A percentile compares a stretch with the other conserved stretches of the same genome.
phyloP scores from a whole-genome alignment of 1,284 basidiomycete species.

The Mycena sp. region DNA sequence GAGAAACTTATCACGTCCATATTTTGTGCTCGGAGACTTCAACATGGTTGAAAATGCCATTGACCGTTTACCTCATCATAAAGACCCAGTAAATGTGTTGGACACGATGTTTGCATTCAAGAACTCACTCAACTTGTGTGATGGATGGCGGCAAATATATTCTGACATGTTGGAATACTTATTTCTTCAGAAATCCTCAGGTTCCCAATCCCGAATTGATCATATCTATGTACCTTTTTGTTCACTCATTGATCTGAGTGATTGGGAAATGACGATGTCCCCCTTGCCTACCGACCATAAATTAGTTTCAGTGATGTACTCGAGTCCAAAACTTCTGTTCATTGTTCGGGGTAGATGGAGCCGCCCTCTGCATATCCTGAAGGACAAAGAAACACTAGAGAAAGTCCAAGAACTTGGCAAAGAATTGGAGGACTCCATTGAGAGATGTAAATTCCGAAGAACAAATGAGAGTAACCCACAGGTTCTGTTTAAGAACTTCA shows the following conservation, averaged over 20 bases:
- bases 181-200: not conserved
- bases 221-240: constrained; percentile 3
- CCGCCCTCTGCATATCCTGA: not conserved
- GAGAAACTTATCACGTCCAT: not conserved
- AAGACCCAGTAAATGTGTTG: not conserved
- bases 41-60: constrained; percentile 21
- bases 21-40: constrained; percentile 7
- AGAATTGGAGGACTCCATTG: not conserved
- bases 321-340: not conserved
- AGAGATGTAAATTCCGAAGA: not conserved
- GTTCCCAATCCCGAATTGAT: constrained; percentile 17
- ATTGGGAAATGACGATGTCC: constrained; percentile 12
- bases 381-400: constrained; percentile 3
- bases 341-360: constrained; percentile 3
- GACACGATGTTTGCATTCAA: not conserved
- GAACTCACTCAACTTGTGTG: not conserved
- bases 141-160: constrained; percentile 8
- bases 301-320: not conserved
- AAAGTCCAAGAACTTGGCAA: not conserved
- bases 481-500: not conserved
- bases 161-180: constrained; percentile 2
- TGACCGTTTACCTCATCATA: constrained; percentile 13
- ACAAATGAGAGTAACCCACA: not conserved
- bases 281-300: constrained; percentile 10
- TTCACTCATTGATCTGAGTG: not conserved